These are phyloP conservation scores for Stereocaulon alpinum DNA, from an alignment of 495 filamentous ascomycete species.

Conservation along the genomic window DNA sequence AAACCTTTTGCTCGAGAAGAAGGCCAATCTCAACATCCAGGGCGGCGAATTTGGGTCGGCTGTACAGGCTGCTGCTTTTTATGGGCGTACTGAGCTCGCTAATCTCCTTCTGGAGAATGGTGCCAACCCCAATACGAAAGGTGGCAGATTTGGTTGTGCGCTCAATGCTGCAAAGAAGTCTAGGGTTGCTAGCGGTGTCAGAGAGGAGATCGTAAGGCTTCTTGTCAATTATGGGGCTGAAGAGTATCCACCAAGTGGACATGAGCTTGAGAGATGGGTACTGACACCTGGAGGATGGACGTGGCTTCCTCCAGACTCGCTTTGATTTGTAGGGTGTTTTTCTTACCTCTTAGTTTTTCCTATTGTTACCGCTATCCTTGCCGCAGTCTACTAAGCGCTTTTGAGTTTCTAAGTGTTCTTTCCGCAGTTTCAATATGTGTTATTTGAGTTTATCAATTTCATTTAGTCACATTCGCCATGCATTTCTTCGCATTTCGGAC, in stretches of 20 bases:
- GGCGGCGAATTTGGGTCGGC: conserved; percentile 2
- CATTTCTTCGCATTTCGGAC: too few relatives aligned
- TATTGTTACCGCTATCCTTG: too few relatives aligned
- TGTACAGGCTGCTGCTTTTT: neutral
- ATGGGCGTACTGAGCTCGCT: conserved; percentile 16
- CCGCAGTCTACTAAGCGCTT: too few relatives aligned
- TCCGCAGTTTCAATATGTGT: too few relatives aligned
- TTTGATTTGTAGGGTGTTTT: neutral
- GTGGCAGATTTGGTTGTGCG: neutral
- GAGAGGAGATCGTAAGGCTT: conserved; percentile 1
- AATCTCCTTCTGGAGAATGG: conserved; percentile 22
- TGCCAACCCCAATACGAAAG: conserved; percentile 16
- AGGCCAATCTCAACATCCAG: conserved; percentile 6
- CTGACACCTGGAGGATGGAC: neutral
- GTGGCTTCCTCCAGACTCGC: neutral
- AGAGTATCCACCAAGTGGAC: neutral
- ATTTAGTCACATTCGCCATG: too few relatives aligned
- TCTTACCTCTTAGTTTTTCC: too few relatives aligned
- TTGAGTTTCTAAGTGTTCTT: too few relatives aligned
- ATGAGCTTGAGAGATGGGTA: neutral
- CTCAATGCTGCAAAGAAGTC: neutral
- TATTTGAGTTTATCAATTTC: too few relatives aligned
- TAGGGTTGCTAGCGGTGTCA: neutral
- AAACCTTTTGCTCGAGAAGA: neutral
- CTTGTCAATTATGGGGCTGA: neutral